phyloP scores from a whole-genome alignment of 768 basidiomycete species.

The Dioszegia crocea region DNA sequence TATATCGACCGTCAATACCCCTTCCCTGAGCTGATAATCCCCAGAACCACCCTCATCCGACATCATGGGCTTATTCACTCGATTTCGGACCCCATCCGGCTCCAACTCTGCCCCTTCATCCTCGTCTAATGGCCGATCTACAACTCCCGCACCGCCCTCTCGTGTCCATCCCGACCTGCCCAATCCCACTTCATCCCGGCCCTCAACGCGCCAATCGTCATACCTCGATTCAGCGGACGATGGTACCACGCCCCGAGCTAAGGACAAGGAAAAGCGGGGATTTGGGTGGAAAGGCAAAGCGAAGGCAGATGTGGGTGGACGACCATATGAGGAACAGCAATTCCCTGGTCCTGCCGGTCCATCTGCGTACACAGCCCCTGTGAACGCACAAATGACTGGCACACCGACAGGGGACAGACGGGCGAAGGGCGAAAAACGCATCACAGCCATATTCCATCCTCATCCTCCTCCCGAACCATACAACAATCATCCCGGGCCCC shows the following conservation, averaged over 20 bases:
- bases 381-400: not conserved
- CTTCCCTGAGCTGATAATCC: too few species aligned
- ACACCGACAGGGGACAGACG: not conserved
- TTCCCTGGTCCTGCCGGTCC: not conserved
- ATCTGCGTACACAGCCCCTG: not conserved
- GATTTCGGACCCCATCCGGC: not conserved
- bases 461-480: not conserved
- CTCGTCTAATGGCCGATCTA: not conserved
- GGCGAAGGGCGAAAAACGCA: not conserved
- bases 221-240: not conserved
- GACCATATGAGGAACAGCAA: constrained; percentile 4
- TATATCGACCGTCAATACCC: too few species aligned
- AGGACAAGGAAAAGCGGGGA: not conserved
- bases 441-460: constrained; percentile 2
- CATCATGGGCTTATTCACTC: not conserved
- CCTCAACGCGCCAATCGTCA: not conserved
- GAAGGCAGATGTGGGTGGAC: not conserved
- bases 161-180: not conserved
- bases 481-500: not conserved
- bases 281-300: constrained; percentile 7
- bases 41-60: too few species aligned
- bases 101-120: not conserved
- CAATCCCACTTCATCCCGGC: not conserved
- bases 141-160: not conserved
- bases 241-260: not conserved